A percentile compares a stretch with the other conserved stretches of the same genome.
Evolutionary conservation across 1,284 basidiomycete genomes (phyloP).

Genomic region (Stygiomarasmius scandens): DNA sequence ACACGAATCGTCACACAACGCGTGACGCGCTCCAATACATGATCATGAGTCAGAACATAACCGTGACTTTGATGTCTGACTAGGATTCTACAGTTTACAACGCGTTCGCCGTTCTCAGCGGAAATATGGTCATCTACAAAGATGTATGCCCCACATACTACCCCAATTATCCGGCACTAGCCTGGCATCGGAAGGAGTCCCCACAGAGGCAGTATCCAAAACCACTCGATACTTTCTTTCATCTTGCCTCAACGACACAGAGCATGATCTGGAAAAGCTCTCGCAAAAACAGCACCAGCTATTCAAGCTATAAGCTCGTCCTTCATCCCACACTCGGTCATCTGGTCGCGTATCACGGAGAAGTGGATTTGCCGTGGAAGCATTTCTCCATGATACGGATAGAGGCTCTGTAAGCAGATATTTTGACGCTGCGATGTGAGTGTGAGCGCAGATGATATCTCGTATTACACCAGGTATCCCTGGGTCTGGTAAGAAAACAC

Average conservation of each 20-base stretch:
- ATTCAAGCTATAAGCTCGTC: not conserved
- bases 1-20: not conserved
- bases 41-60: not conserved
- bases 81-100: no score
- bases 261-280: not conserved
- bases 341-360: not conserved
- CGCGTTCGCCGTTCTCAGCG: no score
- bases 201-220: conserved; percentile 58
- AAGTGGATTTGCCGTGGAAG: not conserved
- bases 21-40: not conserved
- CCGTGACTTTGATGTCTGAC: no score
- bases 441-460: not conserved
- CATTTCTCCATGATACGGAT: not conserved
- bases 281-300: not conserved
- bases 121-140: no score
- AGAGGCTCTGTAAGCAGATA: not conserved
- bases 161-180: conserved; percentile 60
- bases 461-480: not conserved
- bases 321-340: not conserved
- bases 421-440: no score
- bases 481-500: not conserved
- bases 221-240: conserved; percentile 40
- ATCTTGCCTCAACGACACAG: not conserved
- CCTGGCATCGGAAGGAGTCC: conserved; percentile 75
- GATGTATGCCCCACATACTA: conserved; percentile 77